Conservation (phyloP, 305 asterid genomes). For the Andrographis paniculata region DNA sequence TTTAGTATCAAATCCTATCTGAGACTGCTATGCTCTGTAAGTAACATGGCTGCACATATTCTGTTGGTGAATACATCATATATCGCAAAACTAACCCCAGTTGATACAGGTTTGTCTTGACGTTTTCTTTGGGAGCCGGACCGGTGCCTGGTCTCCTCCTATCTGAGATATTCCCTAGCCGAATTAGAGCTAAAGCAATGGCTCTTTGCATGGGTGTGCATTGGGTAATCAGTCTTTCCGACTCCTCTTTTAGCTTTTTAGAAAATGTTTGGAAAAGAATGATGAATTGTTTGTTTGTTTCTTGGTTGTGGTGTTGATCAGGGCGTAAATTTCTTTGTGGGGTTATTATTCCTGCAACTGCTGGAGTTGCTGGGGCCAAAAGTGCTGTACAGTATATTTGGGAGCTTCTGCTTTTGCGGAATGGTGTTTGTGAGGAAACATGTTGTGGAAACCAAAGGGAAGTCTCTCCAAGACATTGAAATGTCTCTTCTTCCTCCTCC, state of each 20-base stretch:
- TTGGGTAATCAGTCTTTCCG: conserved; percentile 47
- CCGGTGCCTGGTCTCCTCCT: conserved; percentile 87
- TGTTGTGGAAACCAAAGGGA: conserved; percentile 85
- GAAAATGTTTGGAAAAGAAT: not conserved
- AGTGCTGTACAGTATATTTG: conserved; percentile 54
- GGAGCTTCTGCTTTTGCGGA: conserved; percentile 45
- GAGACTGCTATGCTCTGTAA: not conserved
- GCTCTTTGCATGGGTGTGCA: conserved; percentile 91
- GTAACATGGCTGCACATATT: not conserved
- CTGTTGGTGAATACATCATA: conserved; percentile 3
- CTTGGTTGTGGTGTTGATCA: conserved; percentile 16
- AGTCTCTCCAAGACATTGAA: conserved; percentile 80
- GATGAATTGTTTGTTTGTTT: not conserved
- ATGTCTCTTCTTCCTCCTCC: conserved; percentile 56
- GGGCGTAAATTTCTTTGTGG: conserved; percentile 75
- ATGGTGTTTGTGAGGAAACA: conserved; percentile 48
- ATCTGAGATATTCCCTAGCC: conserved; percentile 81
- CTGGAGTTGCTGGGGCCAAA: conserved; percentile 74
- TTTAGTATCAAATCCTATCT: not conserved
- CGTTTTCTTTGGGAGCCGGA: conserved; percentile 86
- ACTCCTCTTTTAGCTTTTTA: not conserved
- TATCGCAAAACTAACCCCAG: too few relatives aligned
- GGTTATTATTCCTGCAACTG: conserved; percentile 65
- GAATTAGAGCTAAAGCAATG: conserved; percentile 92
- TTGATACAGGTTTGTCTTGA: conserved; percentile 55